A percentile compares a stretch with the other conserved stretches of the same genome.
Conservation (phyloP, 1,284 basidiomycete genomes). For the Naganishia sp. region DNA sequence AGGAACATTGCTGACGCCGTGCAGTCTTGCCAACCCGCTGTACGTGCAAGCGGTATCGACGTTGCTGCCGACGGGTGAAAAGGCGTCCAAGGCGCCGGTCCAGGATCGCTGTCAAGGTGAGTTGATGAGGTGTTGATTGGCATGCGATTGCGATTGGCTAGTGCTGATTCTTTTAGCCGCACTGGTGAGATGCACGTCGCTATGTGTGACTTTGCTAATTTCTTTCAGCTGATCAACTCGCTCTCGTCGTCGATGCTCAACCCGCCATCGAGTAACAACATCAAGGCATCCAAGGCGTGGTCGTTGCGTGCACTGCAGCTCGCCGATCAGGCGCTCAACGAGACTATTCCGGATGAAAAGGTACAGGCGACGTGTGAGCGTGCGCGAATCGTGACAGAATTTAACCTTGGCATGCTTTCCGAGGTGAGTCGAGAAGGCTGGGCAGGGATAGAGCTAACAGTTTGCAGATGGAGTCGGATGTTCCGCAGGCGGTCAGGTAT, state of each 20-base stretch:
- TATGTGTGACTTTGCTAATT: background rate
- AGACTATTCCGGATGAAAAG: conserved; percentile 24
- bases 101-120: conserved; percentile 51
- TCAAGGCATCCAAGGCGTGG: conserved; percentile 48
- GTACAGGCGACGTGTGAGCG: conserved; percentile 41
- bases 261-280: conserved; percentile 42
- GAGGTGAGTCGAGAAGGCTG: conserved; percentile 42
- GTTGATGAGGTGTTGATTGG: background rate
- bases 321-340: conserved; percentile 42
- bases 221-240: conserved; percentile 49
- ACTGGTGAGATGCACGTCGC: conserved; percentile 37
- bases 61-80: conserved; percentile 43
- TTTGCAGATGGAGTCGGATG: conserved; percentile 45
- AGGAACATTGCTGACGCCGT: background rate
- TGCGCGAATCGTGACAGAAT: conserved; percentile 46
- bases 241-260: conserved; percentile 49
- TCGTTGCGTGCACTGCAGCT: conserved; percentile 48
- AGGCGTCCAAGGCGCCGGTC: conserved; percentile 35
- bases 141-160: no score
- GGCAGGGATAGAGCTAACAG: conserved; percentile 2
- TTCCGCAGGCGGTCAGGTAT: conserved; percentile 38
- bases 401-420: conserved; percentile 51
- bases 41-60: conserved; percentile 50
- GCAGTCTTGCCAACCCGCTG: conserved; percentile 45
- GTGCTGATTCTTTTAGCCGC: conserved; percentile 32